Evolutionary conservation across 306 rosid genomes (phyloP).

Genomic region (Inga oerstediana): DNA sequence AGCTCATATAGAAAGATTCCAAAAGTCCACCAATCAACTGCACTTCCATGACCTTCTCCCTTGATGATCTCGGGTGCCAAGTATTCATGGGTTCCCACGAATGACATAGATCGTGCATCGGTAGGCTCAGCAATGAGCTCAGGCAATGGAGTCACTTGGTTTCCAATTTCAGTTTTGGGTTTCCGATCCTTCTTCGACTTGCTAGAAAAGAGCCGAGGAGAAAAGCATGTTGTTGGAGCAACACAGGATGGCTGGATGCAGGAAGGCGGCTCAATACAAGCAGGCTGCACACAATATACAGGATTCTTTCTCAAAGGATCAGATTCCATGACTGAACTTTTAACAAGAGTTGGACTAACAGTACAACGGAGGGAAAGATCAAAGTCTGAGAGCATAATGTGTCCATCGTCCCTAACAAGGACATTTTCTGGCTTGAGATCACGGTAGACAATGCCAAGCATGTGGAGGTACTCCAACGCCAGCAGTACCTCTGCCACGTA

Average conservation of each 20-base stretch:
- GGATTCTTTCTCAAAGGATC: conserved; percentile 76
- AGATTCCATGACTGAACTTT: conserved; percentile 59
- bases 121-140: conserved; percentile 98
- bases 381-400: conserved; percentile 64
- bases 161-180: conserved; percentile 77
- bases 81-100: conserved; percentile 78
- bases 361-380: conserved; percentile 75
- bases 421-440: conserved; percentile 98
- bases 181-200: conserved; percentile 90
- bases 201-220: conserved; percentile 90
- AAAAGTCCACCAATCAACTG: neutral
- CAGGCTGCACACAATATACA: conserved; percentile 87
- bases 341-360: conserved; percentile 91
- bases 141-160: conserved; percentile 90
- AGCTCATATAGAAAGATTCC: neutral
- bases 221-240: conserved; percentile 93
- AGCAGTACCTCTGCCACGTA: conserved; percentile 95
- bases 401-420: conserved; percentile 95
- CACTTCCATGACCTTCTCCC: conserved; percentile 6
- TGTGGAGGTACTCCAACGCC: conserved; percentile 91
- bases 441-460: conserved; percentile 99
- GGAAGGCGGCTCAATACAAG: conserved; percentile 91
- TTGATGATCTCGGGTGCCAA: neutral
- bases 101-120: conserved; percentile 97
- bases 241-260: conserved; percentile 98